Base-by-base conservation (phyloP, 805 yeast species). In the Saccharomycopsis malanga region DNA sequence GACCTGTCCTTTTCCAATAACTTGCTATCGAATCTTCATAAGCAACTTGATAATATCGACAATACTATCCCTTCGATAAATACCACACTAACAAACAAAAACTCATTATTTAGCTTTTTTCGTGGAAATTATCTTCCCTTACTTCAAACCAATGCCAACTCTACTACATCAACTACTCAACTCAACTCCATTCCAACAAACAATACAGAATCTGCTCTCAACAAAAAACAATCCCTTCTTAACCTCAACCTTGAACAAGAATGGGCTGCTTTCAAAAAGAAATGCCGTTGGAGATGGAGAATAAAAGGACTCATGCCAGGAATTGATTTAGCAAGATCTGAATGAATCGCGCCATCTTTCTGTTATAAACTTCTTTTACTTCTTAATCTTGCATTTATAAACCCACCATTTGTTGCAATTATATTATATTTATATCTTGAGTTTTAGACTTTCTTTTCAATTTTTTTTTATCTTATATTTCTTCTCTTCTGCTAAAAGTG, bases 261-360 rank as follows among this genome's bases (percentile, higher is more conserved):
- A 18, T 51, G 52, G 54, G 22, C 25, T 4, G 20, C 61, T 27
- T 70, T 72, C 5, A 65, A 61, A 53, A 62, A 57, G 44, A 72
- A 67, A 53, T 55, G 75, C 17, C 62, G 76, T 49, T 72, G 77
- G 77, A 63, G 77, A 54, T 74, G 79, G 79, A 59, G 77, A 45
- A 53, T 70, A 9, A 64, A 61, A 42, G 78, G 79, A 1, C 55
- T 74, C 10, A 35, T 74, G 12, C 74, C 72, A 14, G 61, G 58
- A 29, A 20, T 41, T 9, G 44, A 29, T 20, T 9, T 32, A 6
- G 17, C 6, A 6, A 32, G 36, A 10, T n/a, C n/a, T n/a, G n/a
- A n/a, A n/a, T n/a, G n/a, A n/a, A n/a, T n/a, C n/a, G n/a, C n/a
- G n/a, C n/a, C n/a, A n/a, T n/a, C n/a, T n/a, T n/a, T n/a, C n/a